Conservation (phyloP, 441 rosid genomes). For the Kokia cookei region DNA sequence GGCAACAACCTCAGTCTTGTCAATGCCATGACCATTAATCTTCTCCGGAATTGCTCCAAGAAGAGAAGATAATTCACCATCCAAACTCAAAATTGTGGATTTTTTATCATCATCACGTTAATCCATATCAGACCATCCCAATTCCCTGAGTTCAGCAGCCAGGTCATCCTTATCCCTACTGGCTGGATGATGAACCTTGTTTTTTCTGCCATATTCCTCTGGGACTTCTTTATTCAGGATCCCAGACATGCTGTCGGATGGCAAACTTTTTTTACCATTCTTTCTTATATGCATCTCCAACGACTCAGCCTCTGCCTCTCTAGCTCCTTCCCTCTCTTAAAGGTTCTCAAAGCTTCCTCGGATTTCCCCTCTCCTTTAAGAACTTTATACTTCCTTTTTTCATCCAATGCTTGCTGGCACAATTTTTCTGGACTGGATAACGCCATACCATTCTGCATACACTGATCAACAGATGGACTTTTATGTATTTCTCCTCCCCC, state of each 20-base stretch:
- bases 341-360: conserved; percentile 82
- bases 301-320: conserved; percentile 86
- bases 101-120: conserved; percentile 42
- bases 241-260: conserved; percentile 27
- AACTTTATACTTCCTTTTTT: conserved; percentile 58
- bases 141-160: conserved; percentile 59
- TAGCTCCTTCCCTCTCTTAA: conserved; percentile 89
- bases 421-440: conserved; percentile 59
- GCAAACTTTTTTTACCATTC: conserved; percentile 41
- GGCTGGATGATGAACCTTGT: conserved; percentile 29
- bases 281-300: conserved; percentile 59
- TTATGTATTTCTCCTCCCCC: conserved; percentile 24
- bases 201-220: conserved; percentile 39
- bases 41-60: conserved; percentile 47
- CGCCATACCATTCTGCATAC: conserved; percentile 23
- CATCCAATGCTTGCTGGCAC: conserved; percentile 73
- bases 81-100: conserved; percentile 47
- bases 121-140: conserved; percentile 85
- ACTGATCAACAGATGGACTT: conserved; percentile 24
- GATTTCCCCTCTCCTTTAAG: conserved; percentile 80
- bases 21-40: conserved; percentile 34
- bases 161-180: conserved; percentile 55
- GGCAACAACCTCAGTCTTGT: conserved; percentile 56
- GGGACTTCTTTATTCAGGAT: conserved; percentile 36
- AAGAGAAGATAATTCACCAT: conserved; percentile 82